phyloP scores from a whole-genome alignment of 2,329 filamentous ascomycete species.

The Lizonia empirigonia region DNA sequence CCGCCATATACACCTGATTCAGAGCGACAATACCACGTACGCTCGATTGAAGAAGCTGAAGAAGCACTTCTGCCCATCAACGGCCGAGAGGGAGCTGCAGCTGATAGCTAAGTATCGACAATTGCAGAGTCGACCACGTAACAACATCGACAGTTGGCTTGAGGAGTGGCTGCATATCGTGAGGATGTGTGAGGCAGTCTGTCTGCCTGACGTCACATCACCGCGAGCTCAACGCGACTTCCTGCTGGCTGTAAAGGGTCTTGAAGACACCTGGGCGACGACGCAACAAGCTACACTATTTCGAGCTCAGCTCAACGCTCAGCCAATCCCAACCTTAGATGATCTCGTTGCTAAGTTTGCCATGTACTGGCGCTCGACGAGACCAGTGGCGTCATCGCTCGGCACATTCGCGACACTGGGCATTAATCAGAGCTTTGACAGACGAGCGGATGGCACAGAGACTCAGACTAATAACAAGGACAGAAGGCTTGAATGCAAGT shows the following conservation, averaged over 20 bases:
- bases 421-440: not conserved
- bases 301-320: not conserved
- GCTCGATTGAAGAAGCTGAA: too few species aligned
- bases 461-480: not conserved
- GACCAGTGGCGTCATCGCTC: constrained; percentile 7
- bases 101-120: too few species aligned
- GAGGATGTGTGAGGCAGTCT: too few species aligned
- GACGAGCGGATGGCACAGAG: not conserved
- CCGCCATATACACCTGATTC: too few species aligned
- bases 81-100: too few species aligned
- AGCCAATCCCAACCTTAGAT: constrained; percentile 2
- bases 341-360: constrained; percentile 7
- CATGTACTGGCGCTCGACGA: constrained; percentile 6
- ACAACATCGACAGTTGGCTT: too few species aligned
- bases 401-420: constrained; percentile 7
- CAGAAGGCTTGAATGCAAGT: constrained; percentile 1
- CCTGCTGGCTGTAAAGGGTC: constrained; percentile 2
- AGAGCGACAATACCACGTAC: too few species aligned
- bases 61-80: too few species aligned
- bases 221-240: too few species aligned
- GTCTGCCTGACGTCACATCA: too few species aligned
- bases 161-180: too few species aligned
- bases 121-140: too few species aligned
- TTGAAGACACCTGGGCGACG: not conserved
- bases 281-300: not conserved